Evolutionary conservation across 768 basidiomycete genomes (phyloP).

Genomic region (Amanita pseudoporphyria): DNA sequence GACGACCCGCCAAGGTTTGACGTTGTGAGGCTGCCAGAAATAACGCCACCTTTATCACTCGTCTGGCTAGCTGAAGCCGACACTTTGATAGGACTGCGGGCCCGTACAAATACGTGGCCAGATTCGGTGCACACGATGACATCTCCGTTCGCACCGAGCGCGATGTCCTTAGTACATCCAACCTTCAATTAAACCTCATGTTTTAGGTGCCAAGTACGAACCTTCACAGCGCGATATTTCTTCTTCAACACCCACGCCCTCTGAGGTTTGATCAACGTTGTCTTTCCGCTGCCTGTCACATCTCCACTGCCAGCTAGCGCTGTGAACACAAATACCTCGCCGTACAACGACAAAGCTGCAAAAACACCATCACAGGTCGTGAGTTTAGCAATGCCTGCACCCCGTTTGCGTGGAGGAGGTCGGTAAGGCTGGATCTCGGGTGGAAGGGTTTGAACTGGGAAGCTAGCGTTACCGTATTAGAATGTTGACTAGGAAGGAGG

Average conservation of each 20-base stretch:
- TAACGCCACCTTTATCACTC: neutral
- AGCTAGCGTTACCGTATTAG: constrained; percentile 29
- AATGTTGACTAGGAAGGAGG: neutral
- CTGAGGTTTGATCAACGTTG: constrained; percentile 54
- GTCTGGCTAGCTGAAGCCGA: neutral
- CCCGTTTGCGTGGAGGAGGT: constrained; percentile 66
- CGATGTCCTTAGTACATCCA: constrained; percentile 62
- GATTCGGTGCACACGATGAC: constrained; percentile 91
- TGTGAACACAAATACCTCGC: constrained; percentile 86
- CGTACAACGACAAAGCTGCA: constrained; percentile 73
- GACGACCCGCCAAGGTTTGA: constrained; percentile 29
- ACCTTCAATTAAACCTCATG: neutral
- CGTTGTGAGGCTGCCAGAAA: constrained; percentile 5
- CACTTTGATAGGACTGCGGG: constrained; percentile 34
- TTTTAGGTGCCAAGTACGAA: constrained; percentile 14
- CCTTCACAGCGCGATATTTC: constrained; percentile 76
- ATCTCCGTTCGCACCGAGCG: constrained; percentile 78
- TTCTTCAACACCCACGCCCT: constrained; percentile 86
- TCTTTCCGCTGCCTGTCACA: constrained; percentile 20
- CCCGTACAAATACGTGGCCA: constrained; percentile 86
- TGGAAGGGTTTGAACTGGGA: constrained; percentile 71
- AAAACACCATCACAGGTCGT: constrained; percentile 71
- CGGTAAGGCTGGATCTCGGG: constrained; percentile 70
- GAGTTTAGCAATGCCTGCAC: constrained; percentile 70
- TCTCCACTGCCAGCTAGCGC: constrained; percentile 24